Conservation (phyloP, 495 filamentous ascomycete species). For the Penicillium steckii region DNA sequence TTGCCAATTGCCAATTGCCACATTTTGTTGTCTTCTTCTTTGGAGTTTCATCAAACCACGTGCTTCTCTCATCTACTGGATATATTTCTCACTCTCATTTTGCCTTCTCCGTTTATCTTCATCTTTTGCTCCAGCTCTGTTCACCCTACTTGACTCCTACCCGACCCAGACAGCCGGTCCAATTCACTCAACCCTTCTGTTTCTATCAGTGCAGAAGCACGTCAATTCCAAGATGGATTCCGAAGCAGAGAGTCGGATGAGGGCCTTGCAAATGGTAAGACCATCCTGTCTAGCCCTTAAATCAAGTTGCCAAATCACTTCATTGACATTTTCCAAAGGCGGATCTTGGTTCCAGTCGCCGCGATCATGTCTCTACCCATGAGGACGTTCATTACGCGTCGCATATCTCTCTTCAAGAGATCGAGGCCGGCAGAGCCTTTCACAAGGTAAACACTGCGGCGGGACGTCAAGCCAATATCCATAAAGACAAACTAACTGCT, state of each 20-base stretch:
- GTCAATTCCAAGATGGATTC: no score
- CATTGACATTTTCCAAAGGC: not conserved
- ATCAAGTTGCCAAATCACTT: not conserved
- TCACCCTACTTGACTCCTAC: no score
- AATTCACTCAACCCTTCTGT: no score
- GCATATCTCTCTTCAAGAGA: not conserved
- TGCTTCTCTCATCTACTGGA: no score
- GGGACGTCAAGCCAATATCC: not conserved
- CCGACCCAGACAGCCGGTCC: no score
- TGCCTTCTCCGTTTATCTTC: no score
- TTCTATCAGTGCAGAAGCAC: no score
- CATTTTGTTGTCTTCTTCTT: no score
- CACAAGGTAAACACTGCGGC: not conserved
- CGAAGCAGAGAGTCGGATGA: not conserved
- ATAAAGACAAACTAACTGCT: not conserved
- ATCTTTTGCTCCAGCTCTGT: no score
- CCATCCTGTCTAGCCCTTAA: not conserved
- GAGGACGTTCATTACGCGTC: not conserved
- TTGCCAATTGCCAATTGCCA: no score
- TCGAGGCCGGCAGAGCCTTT: not conserved
- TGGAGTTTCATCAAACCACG: no score
- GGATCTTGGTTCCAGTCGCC: not conserved
- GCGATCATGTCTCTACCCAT: not conserved
- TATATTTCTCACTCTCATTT: no score
- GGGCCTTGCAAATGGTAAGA: not conserved